Evolutionary conservation across 148 eudicot species (phyloP).

Genomic region (Silene conica): DNA sequence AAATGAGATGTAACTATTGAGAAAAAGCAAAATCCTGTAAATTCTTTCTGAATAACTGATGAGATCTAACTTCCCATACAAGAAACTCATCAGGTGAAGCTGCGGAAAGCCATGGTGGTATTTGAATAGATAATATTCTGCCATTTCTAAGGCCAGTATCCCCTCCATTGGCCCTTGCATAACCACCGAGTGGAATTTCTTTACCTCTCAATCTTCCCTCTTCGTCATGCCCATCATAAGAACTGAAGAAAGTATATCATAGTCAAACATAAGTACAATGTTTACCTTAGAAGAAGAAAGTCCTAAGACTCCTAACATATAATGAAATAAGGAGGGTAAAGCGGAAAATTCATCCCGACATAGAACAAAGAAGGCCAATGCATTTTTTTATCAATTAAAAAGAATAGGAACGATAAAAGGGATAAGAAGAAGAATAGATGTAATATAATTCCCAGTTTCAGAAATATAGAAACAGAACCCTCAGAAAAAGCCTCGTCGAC

Average conservation of each 20-base stretch:
- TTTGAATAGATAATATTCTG: constrained; percentile 53
- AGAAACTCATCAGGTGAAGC: constrained; percentile 97
- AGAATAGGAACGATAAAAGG: background rate
- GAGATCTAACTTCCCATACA: constrained; percentile 45
- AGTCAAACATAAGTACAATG: constrained; percentile 10
- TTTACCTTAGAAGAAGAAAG: background rate
- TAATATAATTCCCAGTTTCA: background rate
- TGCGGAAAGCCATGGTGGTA: constrained; percentile 80
- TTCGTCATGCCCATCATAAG: constrained; percentile 75
- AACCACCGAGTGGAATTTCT: constrained; percentile 24
- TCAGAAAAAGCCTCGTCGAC: background rate
- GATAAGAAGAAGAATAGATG: no score
- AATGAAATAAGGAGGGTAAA: background rate
- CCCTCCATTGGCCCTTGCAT: constrained; percentile 49
- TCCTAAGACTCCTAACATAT: background rate
- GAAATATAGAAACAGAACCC: background rate
- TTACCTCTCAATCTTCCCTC: constrained; percentile 51
- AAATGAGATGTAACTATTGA: constrained; percentile 15
- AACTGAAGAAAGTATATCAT: constrained; percentile 37
- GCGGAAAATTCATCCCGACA: background rate
- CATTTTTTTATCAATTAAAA: background rate
- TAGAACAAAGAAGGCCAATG: background rate
- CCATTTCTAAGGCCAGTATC: constrained; percentile 48
- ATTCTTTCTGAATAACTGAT: constrained; percentile 8
- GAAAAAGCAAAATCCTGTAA: constrained; percentile 23